Evolutionary conservation across 176 grass and related monocot species (phyloP), one percentile per base, ranked within the genome.

Genomic region (Poa pratensis): DNA sequence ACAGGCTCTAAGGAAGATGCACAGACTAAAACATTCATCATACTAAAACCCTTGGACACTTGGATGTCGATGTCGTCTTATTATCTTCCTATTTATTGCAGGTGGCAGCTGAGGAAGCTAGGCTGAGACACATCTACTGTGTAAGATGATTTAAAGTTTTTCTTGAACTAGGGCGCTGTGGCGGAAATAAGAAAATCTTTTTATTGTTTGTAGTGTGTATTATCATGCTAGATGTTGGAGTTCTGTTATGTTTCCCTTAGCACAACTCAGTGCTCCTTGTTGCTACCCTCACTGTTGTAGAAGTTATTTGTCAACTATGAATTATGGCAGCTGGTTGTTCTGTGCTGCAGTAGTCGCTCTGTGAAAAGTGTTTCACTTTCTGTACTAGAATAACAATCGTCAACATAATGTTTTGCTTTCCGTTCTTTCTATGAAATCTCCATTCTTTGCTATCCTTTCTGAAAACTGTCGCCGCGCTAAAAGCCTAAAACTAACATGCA

Each of bases 1-100:
- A 69, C 66, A 69, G 34, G 66, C 9, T 69, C 34, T 12, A 69
- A 69, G 66, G 18, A 69, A 69, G 66, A 69, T 69, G 65, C 42
- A 69, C 30, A 6, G 5, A 13, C 66, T 20, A n/a, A 69, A 42
- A 42, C 19, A 2, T 68, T 42, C 34, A 42, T 69, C 35, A 69
- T 69, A 69, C 19, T 67, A 37, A 67, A 65, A 67, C 30, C 2
- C 2, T 17, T 67, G 32, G 16, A 37, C 64, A 35, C 64, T 67
- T 67, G 64, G 30, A 67, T 30, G 28, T 67, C 30, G 30, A 67
- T 19, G 15, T 37, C 1, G 15, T 67, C 64, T 67, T 67, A 67
- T 67, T 67, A 19, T 67, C 30, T 37, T 67, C 35, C 28, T 67
- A 67, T 67, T 67, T 67, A 67, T 67, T 66, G 17, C 63, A 66